phyloP scores from a whole-genome alignment of 371 early-diverging fungal species.

The Mortierella sp. region DNA sequence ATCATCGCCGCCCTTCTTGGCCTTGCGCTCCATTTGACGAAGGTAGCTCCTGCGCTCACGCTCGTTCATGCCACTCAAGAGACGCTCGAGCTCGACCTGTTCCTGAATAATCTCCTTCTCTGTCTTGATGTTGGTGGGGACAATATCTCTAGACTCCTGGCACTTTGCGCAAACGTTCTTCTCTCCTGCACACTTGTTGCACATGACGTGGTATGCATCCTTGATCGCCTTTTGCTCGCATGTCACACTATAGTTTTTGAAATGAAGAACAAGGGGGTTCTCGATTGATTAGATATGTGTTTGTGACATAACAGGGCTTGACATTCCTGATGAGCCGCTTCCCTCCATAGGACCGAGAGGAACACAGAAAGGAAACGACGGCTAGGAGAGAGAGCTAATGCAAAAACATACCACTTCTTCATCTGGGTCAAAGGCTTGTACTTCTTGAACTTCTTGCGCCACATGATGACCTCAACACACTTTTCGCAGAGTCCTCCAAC shows the following conservation, averaged over 20 bases:
- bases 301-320: background rate
- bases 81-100: conserved; percentile 78
- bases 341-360: background rate
- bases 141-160: conserved; percentile 79
- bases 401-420: conserved; percentile 83
- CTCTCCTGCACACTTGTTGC: conserved; percentile 85
- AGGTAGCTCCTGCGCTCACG: conserved; percentile 89
- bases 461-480: conserved; percentile 91
- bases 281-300: background rate
- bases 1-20: conserved; percentile 48
- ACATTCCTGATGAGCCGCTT: background rate
- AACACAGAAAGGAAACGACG: background rate
- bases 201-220: conserved; percentile 96
- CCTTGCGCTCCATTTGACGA: conserved; percentile 43
- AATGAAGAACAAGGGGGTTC: conserved; percentile 18
- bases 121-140: conserved; percentile 68
- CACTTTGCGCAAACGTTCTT: conserved; percentile 96
- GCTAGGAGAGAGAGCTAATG: background rate
- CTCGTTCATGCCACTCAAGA: conserved; percentile 83
- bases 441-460: conserved; percentile 95
- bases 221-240: conserved; percentile 90
- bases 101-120: conserved; percentile 72
- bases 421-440: conserved; percentile 95
- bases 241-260: conserved; percentile 58
- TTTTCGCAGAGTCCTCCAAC: conserved; percentile 90